Evolutionary conservation across 495 filamentous ascomycete genomes (phyloP), one percentile per base, ranked within the genome.

Genomic region (Podospora comata): DNA sequence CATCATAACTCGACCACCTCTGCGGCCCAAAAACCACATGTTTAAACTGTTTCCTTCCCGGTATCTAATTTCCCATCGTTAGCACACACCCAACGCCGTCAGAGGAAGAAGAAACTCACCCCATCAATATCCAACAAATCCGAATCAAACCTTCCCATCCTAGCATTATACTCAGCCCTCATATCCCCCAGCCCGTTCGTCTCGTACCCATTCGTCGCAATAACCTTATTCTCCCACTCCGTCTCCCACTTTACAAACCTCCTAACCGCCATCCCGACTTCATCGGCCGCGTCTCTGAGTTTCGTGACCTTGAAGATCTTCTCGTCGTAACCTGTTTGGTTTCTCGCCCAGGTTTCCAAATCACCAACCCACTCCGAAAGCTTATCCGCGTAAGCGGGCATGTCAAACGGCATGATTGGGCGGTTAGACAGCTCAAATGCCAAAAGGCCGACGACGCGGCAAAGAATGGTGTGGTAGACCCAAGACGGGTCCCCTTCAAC

Each of bases 41-140:
- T 76, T 95, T 97, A 83, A 92, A 99, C 80, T 97, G 96, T 27
- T 91, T 91, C 68, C 95, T 88, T 74, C 92, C 91, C 34, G 92
- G 93, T 30, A 97, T 83, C 91, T 95, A 68, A 44, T 60, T 20
- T 6, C 15, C 15, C 23, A 23, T 48, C 2, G 2, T 48, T 16
- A 48, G 39, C 39, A 48, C 39, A 48, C 15, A 23, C 23, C 23
- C 23, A 23, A 23, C 23, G 23, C 23, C 15, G 39, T 0, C 2
- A 48, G 15, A 54, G 39, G 34, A 27, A 15, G 30, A 32, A 53
- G 30, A 48, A 67, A 84, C 88, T 80, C 85, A 96, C 88, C 60
- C 94, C 93, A 23, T 85, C 85, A 65, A 91, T 72, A 77, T 98
- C 95, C 58, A 97, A 79, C 60, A 99, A 77, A 79, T 92, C 81